These are phyloP conservation scores for Vaccinium vitisidaea DNA, from an alignment of 148 eudicot genomes.

Conservation along the genomic window DNA sequence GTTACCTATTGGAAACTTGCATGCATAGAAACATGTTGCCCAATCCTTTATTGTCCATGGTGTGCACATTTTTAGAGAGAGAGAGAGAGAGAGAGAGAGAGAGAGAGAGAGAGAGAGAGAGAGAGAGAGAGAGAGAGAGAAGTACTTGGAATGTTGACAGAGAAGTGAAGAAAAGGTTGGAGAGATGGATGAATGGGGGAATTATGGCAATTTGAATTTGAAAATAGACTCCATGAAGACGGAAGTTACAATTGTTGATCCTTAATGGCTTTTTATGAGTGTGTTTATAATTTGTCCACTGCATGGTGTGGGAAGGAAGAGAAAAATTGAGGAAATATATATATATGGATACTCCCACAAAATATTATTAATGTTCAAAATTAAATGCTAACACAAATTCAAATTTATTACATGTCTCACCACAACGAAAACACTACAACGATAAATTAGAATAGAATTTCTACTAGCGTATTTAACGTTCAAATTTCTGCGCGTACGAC, in stretches of 20 bases:
- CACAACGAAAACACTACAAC: background rate
- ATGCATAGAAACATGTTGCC: conserved; percentile 24
- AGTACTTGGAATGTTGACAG: background rate
- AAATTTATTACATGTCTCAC: background rate
- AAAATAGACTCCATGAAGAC: conserved; percentile 1
- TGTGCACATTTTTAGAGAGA: conserved; percentile 21
- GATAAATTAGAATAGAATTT: background rate
- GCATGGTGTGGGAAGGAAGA: background rate
- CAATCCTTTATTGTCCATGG: conserved; percentile 26
- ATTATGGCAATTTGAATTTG: conserved; percentile 22
- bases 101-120: too few species aligned
- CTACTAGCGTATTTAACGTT: background rate
- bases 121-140: conserved; percentile 4
- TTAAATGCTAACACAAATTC: background rate
- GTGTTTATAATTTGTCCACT: background rate
- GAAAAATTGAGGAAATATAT: background rate
- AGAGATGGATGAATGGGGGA: background rate
- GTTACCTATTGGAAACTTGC: conserved; percentile 34
- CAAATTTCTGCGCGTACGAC: background rate
- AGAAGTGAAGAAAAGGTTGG: background rate
- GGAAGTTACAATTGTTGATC: conserved; percentile 1
- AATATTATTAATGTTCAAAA: background rate
- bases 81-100: conserved; percentile 6
- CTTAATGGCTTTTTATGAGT: background rate
- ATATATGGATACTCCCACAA: background rate